Evolutionary conservation across 768 basidiomycete genomes (phyloP).

Genomic region (Kwoniella heveanensis): DNA sequence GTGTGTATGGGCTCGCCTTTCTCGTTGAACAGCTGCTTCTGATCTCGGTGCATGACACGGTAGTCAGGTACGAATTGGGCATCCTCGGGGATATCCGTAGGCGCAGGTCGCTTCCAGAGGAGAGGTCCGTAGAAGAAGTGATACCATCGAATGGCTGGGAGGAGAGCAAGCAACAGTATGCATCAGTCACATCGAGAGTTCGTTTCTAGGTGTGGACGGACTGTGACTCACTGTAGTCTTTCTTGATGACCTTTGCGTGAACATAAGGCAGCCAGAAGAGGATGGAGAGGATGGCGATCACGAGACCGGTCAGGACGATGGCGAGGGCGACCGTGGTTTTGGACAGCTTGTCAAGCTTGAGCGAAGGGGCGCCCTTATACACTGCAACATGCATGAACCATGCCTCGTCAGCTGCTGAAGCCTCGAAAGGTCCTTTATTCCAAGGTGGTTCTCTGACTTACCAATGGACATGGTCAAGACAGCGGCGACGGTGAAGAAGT

Average conservation of each 20-base stretch:
- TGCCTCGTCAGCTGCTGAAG: no score
- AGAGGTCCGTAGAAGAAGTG: constrained; percentile 59
- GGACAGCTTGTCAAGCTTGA: constrained; percentile 55
- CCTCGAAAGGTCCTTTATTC: no score
- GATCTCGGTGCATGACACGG: constrained; percentile 35
- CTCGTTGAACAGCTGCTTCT: constrained; percentile 17
- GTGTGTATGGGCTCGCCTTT: constrained; percentile 5
- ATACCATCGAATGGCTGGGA: constrained; percentile 54
- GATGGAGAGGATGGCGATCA: constrained; percentile 52
- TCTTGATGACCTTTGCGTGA: constrained; percentile 56
- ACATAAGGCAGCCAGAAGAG: constrained; percentile 60
- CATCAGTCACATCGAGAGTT: no score
- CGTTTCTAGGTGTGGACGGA: no score
- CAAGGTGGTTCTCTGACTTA: constrained; percentile 20
- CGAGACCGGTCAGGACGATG: constrained; percentile 56
- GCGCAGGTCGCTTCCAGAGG: constrained; percentile 56
- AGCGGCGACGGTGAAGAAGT: constrained; percentile 52
- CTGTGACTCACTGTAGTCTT: constrained; percentile 54
- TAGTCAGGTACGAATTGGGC: constrained; percentile 55
- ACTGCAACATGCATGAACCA: constrained; percentile 18
- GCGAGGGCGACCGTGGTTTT: constrained; percentile 51
- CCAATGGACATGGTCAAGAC: constrained; percentile 58
- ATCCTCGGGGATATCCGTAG: constrained; percentile 46
- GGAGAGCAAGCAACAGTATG: no score
- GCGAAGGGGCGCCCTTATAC: constrained; percentile 58